Conservation (phyloP, 2,329 filamentous ascomycete species). For the Orbilia quercus region DNA sequence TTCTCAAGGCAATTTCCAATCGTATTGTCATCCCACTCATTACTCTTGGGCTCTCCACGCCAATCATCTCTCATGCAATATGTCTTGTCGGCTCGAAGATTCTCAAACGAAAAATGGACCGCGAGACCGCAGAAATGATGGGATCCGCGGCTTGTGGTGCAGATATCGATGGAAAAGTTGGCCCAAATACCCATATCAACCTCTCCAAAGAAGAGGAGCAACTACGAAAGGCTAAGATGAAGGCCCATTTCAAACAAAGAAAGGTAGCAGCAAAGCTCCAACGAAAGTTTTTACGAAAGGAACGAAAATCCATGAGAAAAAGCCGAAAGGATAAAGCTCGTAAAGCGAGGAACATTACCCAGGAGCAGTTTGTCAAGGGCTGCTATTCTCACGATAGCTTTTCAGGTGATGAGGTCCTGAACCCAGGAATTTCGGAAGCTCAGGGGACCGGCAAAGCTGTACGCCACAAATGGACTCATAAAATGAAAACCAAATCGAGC, state of each 20-base stretch:
- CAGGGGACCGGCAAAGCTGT: background rate
- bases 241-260: constrained; percentile 20
- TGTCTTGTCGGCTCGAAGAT: constrained; percentile 46
- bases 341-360: constrained; percentile 7
- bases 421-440: background rate
- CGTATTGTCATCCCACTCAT: constrained; percentile 33
- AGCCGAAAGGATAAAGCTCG: background rate
- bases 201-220: constrained; percentile 31
- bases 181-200: background rate
- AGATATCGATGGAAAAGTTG: background rate
- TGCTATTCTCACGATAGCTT: background rate
- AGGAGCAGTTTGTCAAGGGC: background rate
- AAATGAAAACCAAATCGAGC: constrained; percentile 11
- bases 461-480: background rate
- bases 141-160: background rate
- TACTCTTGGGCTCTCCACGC: constrained; percentile 43
- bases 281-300: constrained; percentile 13
- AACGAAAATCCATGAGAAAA: constrained; percentile 24
- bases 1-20: constrained; percentile 14
- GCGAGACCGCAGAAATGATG: constrained; percentile 17
- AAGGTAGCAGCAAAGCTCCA: constrained; percentile 21
- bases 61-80: constrained; percentile 46
- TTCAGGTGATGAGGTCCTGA: background rate
- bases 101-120: constrained; percentile 46
- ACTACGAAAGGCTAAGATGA: constrained; percentile 24